phyloP scores from a whole-genome alignment of 352 stramenopile species.

The Phytophthora macrochlamydospora region DNA sequence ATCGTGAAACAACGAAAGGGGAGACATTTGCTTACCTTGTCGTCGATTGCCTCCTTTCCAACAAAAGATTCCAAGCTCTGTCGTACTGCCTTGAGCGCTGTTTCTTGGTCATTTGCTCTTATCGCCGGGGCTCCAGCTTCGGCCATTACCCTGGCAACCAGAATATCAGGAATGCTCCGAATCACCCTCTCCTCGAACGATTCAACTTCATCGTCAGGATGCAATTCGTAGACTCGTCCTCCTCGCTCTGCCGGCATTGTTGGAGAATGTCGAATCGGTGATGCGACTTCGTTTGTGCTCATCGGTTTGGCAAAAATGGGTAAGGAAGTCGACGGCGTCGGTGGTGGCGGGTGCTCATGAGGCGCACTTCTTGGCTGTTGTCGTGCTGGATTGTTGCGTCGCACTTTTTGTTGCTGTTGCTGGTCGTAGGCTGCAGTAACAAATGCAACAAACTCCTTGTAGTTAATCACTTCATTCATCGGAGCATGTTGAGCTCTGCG shows the following conservation, averaged over 20 bases:
- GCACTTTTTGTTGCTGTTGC: constrained; percentile 27
- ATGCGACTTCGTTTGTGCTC: constrained; percentile 1
- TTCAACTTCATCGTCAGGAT: constrained; percentile 9
- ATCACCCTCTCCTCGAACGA: constrained; percentile 32
- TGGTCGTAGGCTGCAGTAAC: constrained; percentile 57
- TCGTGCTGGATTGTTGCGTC: neutral
- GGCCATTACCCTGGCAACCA: constrained; percentile 40
- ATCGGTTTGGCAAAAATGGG: constrained; percentile 27
- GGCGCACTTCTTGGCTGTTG: constrained; percentile 1
- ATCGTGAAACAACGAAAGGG: too few relatives aligned
- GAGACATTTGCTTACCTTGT: constrained; percentile 16
- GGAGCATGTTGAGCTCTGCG: constrained; percentile 24
- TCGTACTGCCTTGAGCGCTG: constrained; percentile 19
- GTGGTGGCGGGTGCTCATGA: neutral
- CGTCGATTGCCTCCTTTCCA: constrained; percentile 29
- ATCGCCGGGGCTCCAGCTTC: constrained; percentile 1
- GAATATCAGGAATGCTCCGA: constrained; percentile 30
- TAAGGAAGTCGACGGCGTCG: constrained; percentile 22
- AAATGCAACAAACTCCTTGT: constrained; percentile 80
- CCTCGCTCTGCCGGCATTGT: constrained; percentile 7
- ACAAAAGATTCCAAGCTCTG: constrained; percentile 46
- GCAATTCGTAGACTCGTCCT: constrained; percentile 26
- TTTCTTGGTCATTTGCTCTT: constrained; percentile 10
- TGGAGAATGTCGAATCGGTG: neutral
- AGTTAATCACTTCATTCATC: constrained; percentile 73